A percentile compares a stretch with the other conserved stretches of the same genome.
Conservation (phyloP, 805 yeast species). For the Priceomyces medius region DNA sequence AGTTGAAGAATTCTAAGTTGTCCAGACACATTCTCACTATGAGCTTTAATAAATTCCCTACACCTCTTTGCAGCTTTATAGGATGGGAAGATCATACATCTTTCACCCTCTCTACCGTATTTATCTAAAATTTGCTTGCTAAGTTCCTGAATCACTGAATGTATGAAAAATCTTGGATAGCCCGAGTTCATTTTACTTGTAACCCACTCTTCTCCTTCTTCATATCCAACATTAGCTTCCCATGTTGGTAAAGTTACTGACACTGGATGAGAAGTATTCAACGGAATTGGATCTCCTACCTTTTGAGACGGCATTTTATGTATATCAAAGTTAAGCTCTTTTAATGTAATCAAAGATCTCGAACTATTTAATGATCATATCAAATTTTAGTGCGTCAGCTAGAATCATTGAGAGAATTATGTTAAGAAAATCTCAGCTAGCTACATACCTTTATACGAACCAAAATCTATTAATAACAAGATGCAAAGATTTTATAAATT, state of each 20-base stretch:
- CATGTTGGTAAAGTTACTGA: conserved; percentile 94
- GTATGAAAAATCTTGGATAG: conserved; percentile 83
- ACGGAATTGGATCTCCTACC: conserved; percentile 85
- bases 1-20: conserved; percentile 66
- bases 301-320: conserved; percentile 36
- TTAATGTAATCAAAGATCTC: too few species aligned
- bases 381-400: too few species aligned
- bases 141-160: conserved; percentile 57
- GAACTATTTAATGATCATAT: too few species aligned
- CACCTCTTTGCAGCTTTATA: conserved; percentile 80
- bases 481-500: conserved; percentile 1
- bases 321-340: too few species aligned
- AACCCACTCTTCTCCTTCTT: conserved; percentile 84
- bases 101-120: conserved; percentile 80
- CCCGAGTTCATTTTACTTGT: conserved; percentile 77
- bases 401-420: too few species aligned
- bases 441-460: not conserved
- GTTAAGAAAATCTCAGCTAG: too few species aligned
- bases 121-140: conserved; percentile 54
- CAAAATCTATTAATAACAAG: conserved; percentile 1
- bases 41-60: conserved; percentile 66
- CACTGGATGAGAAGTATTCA: conserved; percentile 87
- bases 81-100: conserved; percentile 72
- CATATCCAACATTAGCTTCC: conserved; percentile 91
- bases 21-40: conserved; percentile 27